Conservation (phyloP, 1,284 basidiomycete genomes). For the Gymnopus androsaceus region DNA sequence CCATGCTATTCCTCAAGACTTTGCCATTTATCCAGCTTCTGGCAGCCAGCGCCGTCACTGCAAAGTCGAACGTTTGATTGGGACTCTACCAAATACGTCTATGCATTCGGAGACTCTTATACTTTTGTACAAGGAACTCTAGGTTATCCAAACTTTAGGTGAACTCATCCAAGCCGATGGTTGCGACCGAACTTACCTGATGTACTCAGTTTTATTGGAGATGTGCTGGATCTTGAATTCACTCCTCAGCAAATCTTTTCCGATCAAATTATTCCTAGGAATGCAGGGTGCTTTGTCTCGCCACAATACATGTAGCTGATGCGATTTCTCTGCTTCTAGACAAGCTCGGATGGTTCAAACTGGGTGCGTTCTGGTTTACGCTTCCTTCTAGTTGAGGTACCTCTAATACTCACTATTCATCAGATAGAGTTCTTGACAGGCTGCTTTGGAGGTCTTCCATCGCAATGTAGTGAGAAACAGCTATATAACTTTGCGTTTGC, state of each 20-base stretch:
- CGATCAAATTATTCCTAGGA: constrained; percentile 48
- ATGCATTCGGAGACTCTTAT: constrained; percentile 58
- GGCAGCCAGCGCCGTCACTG: background rate
- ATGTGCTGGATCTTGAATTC: constrained; percentile 44
- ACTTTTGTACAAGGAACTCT: constrained; percentile 53
- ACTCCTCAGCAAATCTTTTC: constrained; percentile 43
- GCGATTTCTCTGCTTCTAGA: constrained; percentile 31
- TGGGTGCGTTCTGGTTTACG: constrained; percentile 37
- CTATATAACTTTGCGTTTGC: constrained; percentile 63
- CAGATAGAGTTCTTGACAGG: constrained; percentile 56
- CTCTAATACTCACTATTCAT: background rate
- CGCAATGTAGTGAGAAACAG: constrained; percentile 42
- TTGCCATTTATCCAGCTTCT: background rate
- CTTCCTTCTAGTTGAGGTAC: background rate
- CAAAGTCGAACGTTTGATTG: constrained; percentile 34
- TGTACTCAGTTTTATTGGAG: constrained; percentile 49
- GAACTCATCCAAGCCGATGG: background rate
- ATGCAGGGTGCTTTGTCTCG: constrained; percentile 32
- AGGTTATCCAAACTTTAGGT: constrained; percentile 53
- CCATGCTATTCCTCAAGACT: background rate
- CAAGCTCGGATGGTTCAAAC: constrained; percentile 55
- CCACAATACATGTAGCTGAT: background rate
- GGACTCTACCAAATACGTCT: constrained; percentile 43
- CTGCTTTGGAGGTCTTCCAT: constrained; percentile 48
- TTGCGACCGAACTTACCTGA: background rate